Base-by-base conservation (phyloP, 1,284 basidiomycete genomes). In the Xerocomus amazonicus region DNA sequence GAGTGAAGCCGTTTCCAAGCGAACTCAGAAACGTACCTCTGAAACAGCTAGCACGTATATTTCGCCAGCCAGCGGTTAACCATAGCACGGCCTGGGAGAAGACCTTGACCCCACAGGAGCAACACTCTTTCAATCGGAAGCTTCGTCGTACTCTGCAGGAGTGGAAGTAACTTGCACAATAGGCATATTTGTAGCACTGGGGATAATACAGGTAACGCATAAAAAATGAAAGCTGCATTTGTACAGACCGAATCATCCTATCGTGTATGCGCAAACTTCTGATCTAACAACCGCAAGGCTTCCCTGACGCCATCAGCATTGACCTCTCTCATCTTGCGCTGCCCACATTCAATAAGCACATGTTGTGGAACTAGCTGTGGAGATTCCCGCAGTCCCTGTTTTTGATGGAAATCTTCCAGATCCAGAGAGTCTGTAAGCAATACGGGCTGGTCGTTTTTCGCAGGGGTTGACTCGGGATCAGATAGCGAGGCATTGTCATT, bases 211-310 rank as follows among this genome's bases (percentile, higher is more conserved):
- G 23, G 37, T 14, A 38, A 43, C 28, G 31, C 38, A 45, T 26
- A 41, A 47, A 19, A 23, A 32, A 43, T 31, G 28, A 10, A 27
- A 41, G 43, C 29, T 33, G 35, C 17, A 31, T 26, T 36, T 39
- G 27, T 26, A 10, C 14, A 40, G 19, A 23, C 19, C 19, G 4
- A 23, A 23, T 23, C 19, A 23, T 47, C 45, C 51, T 62, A 66
- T 29, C 62, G 59, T 51, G 56, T 59, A 46, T 66, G 67, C 31
- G 64, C 61, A 65, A 84, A 87, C 59, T 85, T 84, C 9, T 80
- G 77, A 63, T 95, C 91, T 38, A 94, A 72, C 42, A 92, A 68
- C 54, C 82, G 80, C 39, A 94, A 69, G 12, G 91, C 92, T 56
- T 91, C 85, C 47, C 78, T 79, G 37, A 94, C 87, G 4, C 83